A percentile compares a stretch with the other conserved stretches of the same genome.
phyloP scores from a whole-genome alignment of 129 eudicot species.

The Saussurea involucrata region DNA sequence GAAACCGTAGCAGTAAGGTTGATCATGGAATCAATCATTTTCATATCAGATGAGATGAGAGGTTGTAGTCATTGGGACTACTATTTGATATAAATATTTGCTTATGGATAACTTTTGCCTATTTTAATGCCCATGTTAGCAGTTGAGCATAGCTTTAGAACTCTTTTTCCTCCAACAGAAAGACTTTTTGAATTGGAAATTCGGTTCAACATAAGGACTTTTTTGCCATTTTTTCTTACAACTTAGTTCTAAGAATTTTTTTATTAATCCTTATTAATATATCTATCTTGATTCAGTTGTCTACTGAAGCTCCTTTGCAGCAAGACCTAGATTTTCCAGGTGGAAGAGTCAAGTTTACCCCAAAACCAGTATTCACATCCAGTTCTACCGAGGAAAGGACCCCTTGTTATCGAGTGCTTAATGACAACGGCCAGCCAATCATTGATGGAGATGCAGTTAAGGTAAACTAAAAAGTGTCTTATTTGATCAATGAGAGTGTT shows the following conservation, averaged over 20 bases:
- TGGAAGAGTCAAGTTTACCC: slow-evolving; percentile 71
- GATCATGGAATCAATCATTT: neutral
- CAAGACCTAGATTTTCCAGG: slow-evolving; percentile 75
- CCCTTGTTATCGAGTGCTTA: slow-evolving; percentile 74
- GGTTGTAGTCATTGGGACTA: neutral
- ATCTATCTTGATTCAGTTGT: slow-evolving; percentile 4
- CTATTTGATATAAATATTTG: neutral
- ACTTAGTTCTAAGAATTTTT: neutral
- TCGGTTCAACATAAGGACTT: neutral
- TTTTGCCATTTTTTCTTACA: neutral
- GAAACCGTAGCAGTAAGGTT: neutral
- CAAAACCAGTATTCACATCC: slow-evolving; percentile 50
- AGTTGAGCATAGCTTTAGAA: neutral
- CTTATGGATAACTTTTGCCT: neutral
- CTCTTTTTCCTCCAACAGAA: neutral
- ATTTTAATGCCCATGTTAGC: neutral
- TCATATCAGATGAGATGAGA: neutral
- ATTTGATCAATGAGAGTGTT: neutral
- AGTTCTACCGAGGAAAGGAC: slow-evolving; percentile 45
- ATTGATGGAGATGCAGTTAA: slow-evolving; percentile 29
- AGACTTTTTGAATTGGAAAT: neutral
- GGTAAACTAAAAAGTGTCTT: slow-evolving; percentile 29
- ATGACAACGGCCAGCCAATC: slow-evolving; percentile 51
- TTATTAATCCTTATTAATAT: slow-evolving; percentile 5
- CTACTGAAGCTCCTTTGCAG: slow-evolving; percentile 5